Conservation (phyloP, 163 green algal species). For the Chloromonas sp. region DNA sequence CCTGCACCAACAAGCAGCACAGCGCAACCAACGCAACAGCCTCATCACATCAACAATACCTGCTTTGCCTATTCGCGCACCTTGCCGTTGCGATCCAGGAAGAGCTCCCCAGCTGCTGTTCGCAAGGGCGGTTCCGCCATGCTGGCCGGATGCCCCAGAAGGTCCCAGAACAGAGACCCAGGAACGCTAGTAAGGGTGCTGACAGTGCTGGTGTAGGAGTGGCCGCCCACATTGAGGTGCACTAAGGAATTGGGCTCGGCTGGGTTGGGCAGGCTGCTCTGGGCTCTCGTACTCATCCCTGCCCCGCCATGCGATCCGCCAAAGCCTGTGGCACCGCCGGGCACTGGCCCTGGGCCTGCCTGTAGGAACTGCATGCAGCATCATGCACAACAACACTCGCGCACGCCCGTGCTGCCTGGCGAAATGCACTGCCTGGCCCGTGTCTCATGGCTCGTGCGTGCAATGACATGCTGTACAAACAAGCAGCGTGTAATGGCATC, state of each 20-base stretch:
- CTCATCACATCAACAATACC: neutral
- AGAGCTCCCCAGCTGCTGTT: constrained; percentile 29
- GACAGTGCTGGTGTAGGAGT: constrained; percentile 38
- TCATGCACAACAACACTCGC: neutral
- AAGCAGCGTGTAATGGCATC: no score
- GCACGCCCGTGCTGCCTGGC: no score
- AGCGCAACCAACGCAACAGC: neutral
- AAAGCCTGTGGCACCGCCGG: neutral
- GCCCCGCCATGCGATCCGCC: no score
- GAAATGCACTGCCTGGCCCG: no score
- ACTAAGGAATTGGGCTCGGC: constrained; percentile 10
- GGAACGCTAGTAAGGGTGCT: constrained; percentile 39
- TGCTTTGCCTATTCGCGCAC: constrained; percentile 6
- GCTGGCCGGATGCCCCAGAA: constrained; percentile 15
- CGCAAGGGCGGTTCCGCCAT: neutral
- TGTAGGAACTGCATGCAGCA: neutral
- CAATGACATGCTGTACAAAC: no score
- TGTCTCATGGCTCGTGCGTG: no score
- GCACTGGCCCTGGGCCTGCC: neutral
- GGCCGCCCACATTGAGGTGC: constrained; percentile 48
- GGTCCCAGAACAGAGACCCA: constrained; percentile 40
- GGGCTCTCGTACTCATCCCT: no score
- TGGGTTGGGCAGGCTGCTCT: constrained; percentile 2
- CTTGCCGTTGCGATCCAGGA: constrained; percentile 48
- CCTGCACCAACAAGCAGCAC: no score